Evolutionary conservation across 2,329 filamentous ascomycete genomes (phyloP).

Genomic region (Fusarium sambucinum): DNA sequence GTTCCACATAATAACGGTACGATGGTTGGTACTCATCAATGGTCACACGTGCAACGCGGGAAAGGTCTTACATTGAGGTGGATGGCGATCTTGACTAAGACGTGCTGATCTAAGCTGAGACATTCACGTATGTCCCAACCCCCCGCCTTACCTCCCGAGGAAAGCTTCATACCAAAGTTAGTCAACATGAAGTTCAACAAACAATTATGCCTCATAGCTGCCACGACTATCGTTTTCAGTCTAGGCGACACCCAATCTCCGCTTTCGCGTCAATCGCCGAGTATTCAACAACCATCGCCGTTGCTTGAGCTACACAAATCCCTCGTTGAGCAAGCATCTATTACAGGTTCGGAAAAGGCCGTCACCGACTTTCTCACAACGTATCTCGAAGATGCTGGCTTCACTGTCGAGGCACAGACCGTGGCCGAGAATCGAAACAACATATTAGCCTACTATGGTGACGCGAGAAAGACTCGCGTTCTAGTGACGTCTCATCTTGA

Average conservation of each 20-base stretch:
- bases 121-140: not conserved
- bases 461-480: not conserved
- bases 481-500: slow-evolving; percentile 17
- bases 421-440: not conserved
- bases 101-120: slow-evolving; percentile 3
- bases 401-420: not conserved
- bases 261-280: not conserved
- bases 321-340: slow-evolving; percentile 1
- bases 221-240: not conserved
- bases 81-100: not conserved
- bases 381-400: not conserved
- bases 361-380: not conserved
- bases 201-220: not conserved
- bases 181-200: slow-evolving; percentile 1
- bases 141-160: not conserved
- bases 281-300: fast-evolving
- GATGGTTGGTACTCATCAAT: not conserved
- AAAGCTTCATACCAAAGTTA: not conserved
- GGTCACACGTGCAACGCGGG: not conserved
- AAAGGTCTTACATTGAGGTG: no score
- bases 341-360: slow-evolving; percentile 4
- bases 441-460: slow-evolving; percentile 4
- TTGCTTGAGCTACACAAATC: slow-evolving; percentile 5
- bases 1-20: not conserved
- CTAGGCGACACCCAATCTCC: not conserved